Evolutionary conservation across 1,139 yeast genomes (phyloP).

Genomic region (Pneumocystis wakefieldiae): DNA sequence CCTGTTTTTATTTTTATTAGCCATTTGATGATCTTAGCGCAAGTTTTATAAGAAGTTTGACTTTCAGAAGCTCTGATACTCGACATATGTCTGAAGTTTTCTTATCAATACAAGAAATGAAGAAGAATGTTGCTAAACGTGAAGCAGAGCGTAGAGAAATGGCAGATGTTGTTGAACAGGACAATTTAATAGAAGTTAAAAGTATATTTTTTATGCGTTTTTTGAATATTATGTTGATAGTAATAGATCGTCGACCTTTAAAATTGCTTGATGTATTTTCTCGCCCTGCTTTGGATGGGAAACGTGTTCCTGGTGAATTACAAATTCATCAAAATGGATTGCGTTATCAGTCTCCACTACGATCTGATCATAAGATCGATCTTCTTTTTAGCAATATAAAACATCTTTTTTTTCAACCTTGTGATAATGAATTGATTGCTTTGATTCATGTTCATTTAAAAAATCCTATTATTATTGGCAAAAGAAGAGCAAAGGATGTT

Average conservation of each 20-base stretch:
- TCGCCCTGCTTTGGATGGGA: slow-evolving; percentile 93
- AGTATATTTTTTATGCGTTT: background rate
- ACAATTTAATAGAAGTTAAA: slow-evolving; percentile 64
- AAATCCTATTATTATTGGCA: slow-evolving; percentile 88
- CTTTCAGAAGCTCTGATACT: slow-evolving; percentile 78
- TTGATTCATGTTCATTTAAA: slow-evolving; percentile 84
- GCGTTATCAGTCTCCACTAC: slow-evolving; percentile 67
- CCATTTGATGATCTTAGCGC: slow-evolving; percentile 89
- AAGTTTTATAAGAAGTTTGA: slow-evolving; percentile 72
- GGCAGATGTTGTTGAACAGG: slow-evolving; percentile 93
- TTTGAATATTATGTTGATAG: background rate
- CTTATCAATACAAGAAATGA: slow-evolving; percentile 80
- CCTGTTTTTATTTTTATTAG: slow-evolving; percentile 32
- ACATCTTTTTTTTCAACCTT: slow-evolving; percentile 88
- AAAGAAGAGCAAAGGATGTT: slow-evolving; percentile 85
- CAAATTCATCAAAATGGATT: slow-evolving; percentile 94
- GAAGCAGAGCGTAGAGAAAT: slow-evolving; percentile 82
- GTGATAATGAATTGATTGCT: slow-evolving; percentile 87
- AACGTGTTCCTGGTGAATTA: slow-evolving; percentile 79
- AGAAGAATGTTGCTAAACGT: slow-evolving; percentile 78
- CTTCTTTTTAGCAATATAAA: slow-evolving; percentile 78
- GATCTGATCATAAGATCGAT: slow-evolving; percentile 77
- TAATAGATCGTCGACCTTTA: slow-evolving; percentile 52
- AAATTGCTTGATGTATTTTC: slow-evolving; percentile 78
- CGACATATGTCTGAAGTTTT: slow-evolving; percentile 85